Evolutionary conservation across 2,329 filamentous ascomycete species (phyloP).

Genomic region (Aureobasidium mangrovei): DNA sequence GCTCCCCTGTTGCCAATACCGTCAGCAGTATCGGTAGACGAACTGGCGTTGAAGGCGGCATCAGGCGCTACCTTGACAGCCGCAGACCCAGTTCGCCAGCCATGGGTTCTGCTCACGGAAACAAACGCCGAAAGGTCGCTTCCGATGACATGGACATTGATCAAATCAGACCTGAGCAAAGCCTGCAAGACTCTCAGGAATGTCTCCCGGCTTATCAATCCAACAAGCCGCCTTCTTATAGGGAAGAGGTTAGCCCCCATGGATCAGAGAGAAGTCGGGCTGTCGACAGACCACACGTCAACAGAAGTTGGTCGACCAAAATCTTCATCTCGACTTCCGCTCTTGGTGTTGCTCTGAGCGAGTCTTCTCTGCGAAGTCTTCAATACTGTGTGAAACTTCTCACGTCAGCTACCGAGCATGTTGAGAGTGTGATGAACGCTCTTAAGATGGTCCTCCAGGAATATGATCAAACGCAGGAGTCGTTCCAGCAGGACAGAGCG

Average conservation of each 20-base stretch:
- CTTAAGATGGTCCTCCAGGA: constrained; percentile 70
- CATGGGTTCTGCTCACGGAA: constrained; percentile 20
- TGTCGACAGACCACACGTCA: constrained; percentile 31
- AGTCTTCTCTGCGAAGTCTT: constrained; percentile 74
- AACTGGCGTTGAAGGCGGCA: constrained; percentile 78
- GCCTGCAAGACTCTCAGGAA: constrained; percentile 41
- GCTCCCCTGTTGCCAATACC: constrained; percentile 71
- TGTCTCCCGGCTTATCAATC: constrained; percentile 79
- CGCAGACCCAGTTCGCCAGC: constrained; percentile 45
- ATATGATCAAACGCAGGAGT: constrained; percentile 49
- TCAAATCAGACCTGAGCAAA: constrained; percentile 24
- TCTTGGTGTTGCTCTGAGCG: constrained; percentile 81
- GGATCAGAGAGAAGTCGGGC: constrained; percentile 20
- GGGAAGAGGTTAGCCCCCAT: constrained; percentile 26
- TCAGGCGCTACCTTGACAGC: constrained; percentile 67
- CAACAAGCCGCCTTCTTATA: constrained; percentile 38
- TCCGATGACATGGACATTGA: constrained; percentile 43
- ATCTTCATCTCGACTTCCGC: constrained; percentile 86
- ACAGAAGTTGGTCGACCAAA: constrained; percentile 60
- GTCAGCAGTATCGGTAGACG: constrained; percentile 74
- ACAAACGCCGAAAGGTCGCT: constrained; percentile 38
- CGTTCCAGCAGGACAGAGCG: constrained; percentile 14
- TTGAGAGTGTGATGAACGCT: constrained; percentile 64
- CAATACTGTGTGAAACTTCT: constrained; percentile 78
- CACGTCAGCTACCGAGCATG: constrained; percentile 70